phyloP scores from a whole-genome alignment of 164 flowering plant genomes.

The Tinospora cordifolia region DNA sequence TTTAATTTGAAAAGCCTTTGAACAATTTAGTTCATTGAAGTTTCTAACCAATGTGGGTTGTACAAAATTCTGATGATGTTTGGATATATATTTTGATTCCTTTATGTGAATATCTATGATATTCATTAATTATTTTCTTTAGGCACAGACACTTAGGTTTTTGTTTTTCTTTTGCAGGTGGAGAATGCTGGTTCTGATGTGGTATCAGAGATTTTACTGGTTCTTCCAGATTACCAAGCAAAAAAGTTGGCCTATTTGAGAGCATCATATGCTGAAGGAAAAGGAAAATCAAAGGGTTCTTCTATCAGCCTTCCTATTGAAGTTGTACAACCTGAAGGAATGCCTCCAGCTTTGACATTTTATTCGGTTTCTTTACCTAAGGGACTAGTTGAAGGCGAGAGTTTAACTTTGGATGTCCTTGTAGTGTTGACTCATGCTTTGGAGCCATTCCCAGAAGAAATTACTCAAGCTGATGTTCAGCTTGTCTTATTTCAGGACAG shows the following conservation, averaged over 20 bases:
- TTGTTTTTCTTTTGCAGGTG: slow-evolving; percentile 40
- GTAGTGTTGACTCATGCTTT: slow-evolving; percentile 60
- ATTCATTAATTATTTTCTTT: not conserved
- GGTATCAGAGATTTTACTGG: slow-evolving; percentile 57
- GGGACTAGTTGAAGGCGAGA: slow-evolving; percentile 52
- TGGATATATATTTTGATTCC: not conserved
- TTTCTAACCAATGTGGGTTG: too few species aligned
- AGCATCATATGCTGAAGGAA: slow-evolving; percentile 44
- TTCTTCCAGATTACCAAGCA: slow-evolving; percentile 60
- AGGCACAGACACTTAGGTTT: not conserved
- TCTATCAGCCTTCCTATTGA: slow-evolving; percentile 32
- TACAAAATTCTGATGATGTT: not conserved
- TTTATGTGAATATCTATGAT: too few species aligned
- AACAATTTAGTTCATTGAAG: not conserved
- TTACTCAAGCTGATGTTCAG: slow-evolving; percentile 76
- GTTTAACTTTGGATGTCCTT: slow-evolving; percentile 49
- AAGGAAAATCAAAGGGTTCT: slow-evolving; percentile 53
- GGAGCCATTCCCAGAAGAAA: slow-evolving; percentile 82
- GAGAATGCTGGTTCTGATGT: slow-evolving; percentile 50
- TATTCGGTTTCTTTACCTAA: slow-evolving; percentile 62
- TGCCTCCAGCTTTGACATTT: slow-evolving; percentile 54
- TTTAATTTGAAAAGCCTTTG: not conserved
- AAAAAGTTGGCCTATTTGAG: slow-evolving; percentile 52
- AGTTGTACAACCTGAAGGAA: slow-evolving; percentile 41
- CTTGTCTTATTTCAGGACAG: slow-evolving; percentile 70